phyloP scores from a whole-genome alignment of 768 basidiomycete species.

The Suillus decipiens region DNA sequence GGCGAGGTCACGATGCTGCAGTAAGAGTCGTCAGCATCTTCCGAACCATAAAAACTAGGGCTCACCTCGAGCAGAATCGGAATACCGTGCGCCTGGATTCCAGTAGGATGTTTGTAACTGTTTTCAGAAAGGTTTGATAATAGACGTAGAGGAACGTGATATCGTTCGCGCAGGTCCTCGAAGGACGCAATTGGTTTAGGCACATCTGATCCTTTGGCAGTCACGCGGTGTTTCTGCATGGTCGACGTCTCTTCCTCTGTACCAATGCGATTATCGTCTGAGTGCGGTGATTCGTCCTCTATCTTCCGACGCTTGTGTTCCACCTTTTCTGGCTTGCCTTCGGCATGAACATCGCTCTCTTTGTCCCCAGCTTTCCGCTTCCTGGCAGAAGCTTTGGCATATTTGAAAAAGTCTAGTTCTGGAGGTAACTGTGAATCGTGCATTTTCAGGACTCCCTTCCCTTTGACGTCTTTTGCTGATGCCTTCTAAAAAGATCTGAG shows the following conservation, averaged over 20 bases:
- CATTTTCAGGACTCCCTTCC: conserved; percentile 22
- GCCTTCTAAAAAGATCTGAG: conserved; percentile 26
- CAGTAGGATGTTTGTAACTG: conserved; percentile 71
- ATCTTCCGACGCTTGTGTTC: conserved; percentile 33
- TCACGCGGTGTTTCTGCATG: conserved; percentile 60
- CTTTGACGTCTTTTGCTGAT: conserved; percentile 23
- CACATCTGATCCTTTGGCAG: conserved; percentile 70
- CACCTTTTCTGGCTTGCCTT: conserved; percentile 11
- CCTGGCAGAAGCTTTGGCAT: conserved; percentile 55
- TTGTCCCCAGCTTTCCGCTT: conserved; percentile 50
- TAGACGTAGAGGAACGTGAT: conserved; percentile 58
- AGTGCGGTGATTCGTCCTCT: conserved; percentile 25
- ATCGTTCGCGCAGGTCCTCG: conserved; percentile 55
- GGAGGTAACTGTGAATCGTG: conserved; percentile 60
- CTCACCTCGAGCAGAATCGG: conserved; percentile 80
- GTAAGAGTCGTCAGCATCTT: conserved; percentile 8
- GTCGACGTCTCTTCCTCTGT: conserved; percentile 25
- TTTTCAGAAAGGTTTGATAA: conserved; percentile 62
- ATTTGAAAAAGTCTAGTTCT: conserved; percentile 93
- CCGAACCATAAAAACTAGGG: background rate
- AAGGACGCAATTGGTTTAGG: conserved; percentile 64
- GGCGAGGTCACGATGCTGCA: conserved; percentile 78
- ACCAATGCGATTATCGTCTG: conserved; percentile 24
- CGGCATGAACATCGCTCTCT: conserved; percentile 17
- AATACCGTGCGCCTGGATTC: conserved; percentile 77